Percentiles rank a stretch among this genome's conserved stretches.
These are phyloP conservation scores for Tolypocladium paradoxum DNA, from an alignment of 2,329 filamentous ascomycete species.

Conservation along the genomic window DNA sequence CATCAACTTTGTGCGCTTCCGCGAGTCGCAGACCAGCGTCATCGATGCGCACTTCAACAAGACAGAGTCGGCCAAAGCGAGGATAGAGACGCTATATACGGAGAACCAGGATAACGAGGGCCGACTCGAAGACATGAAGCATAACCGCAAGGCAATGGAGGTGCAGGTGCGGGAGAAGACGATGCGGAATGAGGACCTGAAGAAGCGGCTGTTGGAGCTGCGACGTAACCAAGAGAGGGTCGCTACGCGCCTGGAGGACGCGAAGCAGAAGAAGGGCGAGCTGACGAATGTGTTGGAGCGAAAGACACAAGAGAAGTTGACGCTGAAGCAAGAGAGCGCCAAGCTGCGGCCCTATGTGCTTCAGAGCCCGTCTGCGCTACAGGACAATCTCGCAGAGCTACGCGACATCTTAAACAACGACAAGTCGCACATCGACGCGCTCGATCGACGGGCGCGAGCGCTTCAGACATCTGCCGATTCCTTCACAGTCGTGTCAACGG, in stretches of 20 bases:
- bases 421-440: constrained; percentile 72
- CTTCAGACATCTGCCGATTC: constrained; percentile 88
- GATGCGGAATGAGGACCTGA: constrained; percentile 76
- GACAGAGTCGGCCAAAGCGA: constrained; percentile 71
- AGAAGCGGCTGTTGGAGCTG: constrained; percentile 69
- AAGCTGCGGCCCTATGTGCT: constrained; percentile 88
- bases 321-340: constrained; percentile 70
- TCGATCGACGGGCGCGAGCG: constrained; percentile 80
- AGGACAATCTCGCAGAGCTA: constrained; percentile 71
- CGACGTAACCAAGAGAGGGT: constrained; percentile 75
- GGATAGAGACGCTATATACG: constrained; percentile 74
- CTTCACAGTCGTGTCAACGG: constrained; percentile 71
- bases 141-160: constrained; percentile 71
- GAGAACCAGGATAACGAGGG: constrained; percentile 83
- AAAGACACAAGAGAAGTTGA: constrained; percentile 57
- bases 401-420: constrained; percentile 68
- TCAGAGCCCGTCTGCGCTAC: constrained; percentile 75
- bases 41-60: constrained; percentile 95
- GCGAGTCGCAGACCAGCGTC: constrained; percentile 78
- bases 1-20: constrained; percentile 97
- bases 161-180: constrained; percentile 75
- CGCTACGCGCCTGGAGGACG: constrained; percentile 69
- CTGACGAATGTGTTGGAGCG: constrained; percentile 64
- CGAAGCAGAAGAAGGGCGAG: constrained; percentile 68
- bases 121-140: constrained; percentile 69